Conservation (phyloP, 164 flowering plant species). For the Sextonia rubra region DNA sequence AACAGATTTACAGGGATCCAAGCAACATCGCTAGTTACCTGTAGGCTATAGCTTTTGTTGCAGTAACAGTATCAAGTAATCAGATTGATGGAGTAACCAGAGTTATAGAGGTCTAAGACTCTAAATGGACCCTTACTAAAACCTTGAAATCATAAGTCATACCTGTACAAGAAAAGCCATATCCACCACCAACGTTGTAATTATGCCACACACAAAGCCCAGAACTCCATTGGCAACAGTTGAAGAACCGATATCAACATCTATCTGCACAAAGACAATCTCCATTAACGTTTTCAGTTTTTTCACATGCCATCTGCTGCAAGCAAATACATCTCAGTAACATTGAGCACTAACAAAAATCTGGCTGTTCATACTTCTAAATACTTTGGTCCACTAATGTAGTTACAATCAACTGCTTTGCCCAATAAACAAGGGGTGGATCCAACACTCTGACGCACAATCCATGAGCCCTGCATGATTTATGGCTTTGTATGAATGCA, state of each 20-base stretch:
- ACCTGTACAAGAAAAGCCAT: slow-evolving; percentile 99
- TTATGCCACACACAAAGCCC: slow-evolving; percentile 93
- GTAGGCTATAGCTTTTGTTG: too few relatives aligned
- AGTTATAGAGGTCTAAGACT: too few relatives aligned
- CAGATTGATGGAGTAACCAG: too few relatives aligned
- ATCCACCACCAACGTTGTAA: slow-evolving; percentile 91
- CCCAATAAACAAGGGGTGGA: slow-evolving; percentile 95
- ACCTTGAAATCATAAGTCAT: background rate
- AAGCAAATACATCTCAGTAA: background rate
- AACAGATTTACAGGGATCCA: too few relatives aligned
- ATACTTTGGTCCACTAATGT: slow-evolving; percentile 84
- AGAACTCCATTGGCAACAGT: slow-evolving; percentile 98
- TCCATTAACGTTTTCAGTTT: slow-evolving; percentile 6
- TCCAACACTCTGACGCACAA: slow-evolving; percentile 99
- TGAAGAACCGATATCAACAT: slow-evolving; percentile 97
- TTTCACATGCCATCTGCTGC: background rate
- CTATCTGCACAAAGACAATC: slow-evolving; percentile 54
- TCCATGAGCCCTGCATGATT: slow-evolving; percentile 89
- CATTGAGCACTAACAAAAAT: background rate
- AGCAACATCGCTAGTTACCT: too few relatives aligned
- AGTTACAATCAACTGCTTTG: slow-evolving; percentile 97
- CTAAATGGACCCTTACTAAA: background rate
- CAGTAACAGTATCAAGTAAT: too few relatives aligned
- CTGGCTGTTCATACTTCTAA: slow-evolving; percentile 58
- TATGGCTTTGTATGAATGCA: slow-evolving; percentile 2